Conservation (phyloP, 1,139 yeast genomes). For the Debaryomyces coudertii region DNA sequence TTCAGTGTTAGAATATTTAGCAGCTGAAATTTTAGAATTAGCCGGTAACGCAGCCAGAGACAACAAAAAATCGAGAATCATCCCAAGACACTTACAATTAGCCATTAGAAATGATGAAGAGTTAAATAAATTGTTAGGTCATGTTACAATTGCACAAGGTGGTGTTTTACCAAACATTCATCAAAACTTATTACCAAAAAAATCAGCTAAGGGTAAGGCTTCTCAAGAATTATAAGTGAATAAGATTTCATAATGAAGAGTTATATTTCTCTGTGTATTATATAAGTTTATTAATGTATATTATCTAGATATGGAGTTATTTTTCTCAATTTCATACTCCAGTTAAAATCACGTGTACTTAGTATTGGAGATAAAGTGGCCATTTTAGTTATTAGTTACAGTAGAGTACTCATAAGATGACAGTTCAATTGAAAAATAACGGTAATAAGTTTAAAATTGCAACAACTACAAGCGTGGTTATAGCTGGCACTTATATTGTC, state of each 20-base stretch:
- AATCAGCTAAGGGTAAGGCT: conserved; percentile 76
- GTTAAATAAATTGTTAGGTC: conserved; percentile 74
- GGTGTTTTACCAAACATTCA: conserved; percentile 98
- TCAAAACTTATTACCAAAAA: conserved; percentile 93
- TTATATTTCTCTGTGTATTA: conserved; percentile 21
- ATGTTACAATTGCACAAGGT: conserved; percentile 86
- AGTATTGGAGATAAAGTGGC: background rate
- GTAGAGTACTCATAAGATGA: conserved; percentile 11
- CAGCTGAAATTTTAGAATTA: conserved; percentile 96
- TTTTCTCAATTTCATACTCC: conserved; percentile 1
- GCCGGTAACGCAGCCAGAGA: conserved; percentile 99
- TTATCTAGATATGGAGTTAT: conserved; percentile 12
- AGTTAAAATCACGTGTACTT: conserved; percentile 1
- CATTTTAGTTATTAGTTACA: background rate
- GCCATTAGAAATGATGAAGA: conserved; percentile 99
- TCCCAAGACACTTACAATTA: conserved; percentile 97
- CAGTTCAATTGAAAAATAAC: conserved; percentile 15
- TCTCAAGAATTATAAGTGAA: conserved; percentile 75
- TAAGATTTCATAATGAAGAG: conserved; percentile 5
- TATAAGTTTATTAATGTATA: conserved; percentile 14
- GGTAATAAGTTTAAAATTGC: conserved; percentile 20
- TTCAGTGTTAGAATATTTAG: conserved; percentile 93
- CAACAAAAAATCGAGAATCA: conserved; percentile 96
- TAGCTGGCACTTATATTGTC: conserved; percentile 49
- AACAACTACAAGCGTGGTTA: conserved; percentile 42